Evolutionary conservation across 2,329 filamentous ascomycete genomes (phyloP).

Genomic region (Tolypocladium ovalisporum): DNA sequence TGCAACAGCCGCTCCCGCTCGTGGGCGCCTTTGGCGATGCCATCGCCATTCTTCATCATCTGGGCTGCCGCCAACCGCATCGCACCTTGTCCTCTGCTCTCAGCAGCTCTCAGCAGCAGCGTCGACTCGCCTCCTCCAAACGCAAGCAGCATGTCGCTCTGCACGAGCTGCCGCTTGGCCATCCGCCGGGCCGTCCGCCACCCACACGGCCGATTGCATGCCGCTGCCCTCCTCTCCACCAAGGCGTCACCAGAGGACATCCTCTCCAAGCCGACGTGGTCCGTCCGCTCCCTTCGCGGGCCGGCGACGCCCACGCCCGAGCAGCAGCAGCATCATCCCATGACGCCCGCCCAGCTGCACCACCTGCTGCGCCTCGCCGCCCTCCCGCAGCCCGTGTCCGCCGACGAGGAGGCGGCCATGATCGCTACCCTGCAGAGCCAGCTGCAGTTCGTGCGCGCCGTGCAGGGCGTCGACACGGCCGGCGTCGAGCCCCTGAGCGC

Average conservation of each 20-base stretch:
- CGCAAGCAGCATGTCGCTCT: slow-evolving; percentile 16
- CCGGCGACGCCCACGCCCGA: background rate
- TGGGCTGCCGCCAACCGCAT: background rate
- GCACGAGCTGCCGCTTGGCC: slow-evolving; percentile 17
- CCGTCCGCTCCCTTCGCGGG: slow-evolving; percentile 54
- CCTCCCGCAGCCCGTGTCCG: slow-evolving; percentile 57
- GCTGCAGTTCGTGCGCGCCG: slow-evolving; percentile 78
- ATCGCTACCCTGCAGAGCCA: slow-evolving; percentile 68
- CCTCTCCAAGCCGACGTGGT: slow-evolving; percentile 70
- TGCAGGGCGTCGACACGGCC: slow-evolving; percentile 68
- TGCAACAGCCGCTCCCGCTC: background rate
- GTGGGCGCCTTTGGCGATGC: background rate
- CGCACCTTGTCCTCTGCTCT: background rate
- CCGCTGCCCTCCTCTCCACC: slow-evolving; percentile 4
- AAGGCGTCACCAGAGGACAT: slow-evolving; percentile 26
- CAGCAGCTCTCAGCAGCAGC: background rate
- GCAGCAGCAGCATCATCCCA: slow-evolving; percentile 15
- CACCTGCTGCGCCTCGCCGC: slow-evolving; percentile 86
- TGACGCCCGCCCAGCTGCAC: slow-evolving; percentile 59
- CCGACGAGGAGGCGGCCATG: slow-evolving; percentile 57
- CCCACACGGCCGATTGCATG: slow-evolving; percentile 1
- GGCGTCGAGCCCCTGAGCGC: slow-evolving; percentile 63
- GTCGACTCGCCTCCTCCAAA: background rate
- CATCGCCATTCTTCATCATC: background rate
- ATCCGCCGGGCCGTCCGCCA: slow-evolving; percentile 11